phyloP scores from a whole-genome alignment of 345 rosid genomes.

The Gossypium thurberi region DNA sequence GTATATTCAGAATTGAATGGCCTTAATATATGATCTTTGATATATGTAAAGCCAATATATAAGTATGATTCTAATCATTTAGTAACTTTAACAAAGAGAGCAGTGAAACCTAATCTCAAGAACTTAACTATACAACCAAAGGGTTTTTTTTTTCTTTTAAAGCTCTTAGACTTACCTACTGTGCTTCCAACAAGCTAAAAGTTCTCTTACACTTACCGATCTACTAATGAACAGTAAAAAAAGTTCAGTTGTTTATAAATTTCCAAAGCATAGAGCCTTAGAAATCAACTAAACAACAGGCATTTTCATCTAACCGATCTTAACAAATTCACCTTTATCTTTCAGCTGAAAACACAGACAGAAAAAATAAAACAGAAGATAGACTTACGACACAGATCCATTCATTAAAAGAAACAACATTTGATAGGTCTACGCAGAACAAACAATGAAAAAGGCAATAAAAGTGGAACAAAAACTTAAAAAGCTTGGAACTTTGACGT shows the following conservation, averaged over 20 bases:
- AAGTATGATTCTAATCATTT: not conserved
- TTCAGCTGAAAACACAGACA: constrained; percentile 5
- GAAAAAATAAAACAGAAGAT: not conserved
- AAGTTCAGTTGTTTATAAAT: not conserved
- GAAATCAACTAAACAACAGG: not conserved
- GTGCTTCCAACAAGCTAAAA: not conserved
- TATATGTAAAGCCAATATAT: not conserved
- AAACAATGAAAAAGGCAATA: not conserved
- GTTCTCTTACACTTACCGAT: not conserved
- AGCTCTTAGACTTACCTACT: not conserved
- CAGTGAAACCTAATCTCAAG: constrained; percentile 1
- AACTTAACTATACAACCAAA: not conserved
- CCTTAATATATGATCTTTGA: not conserved
- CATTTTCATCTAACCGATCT: not conserved
- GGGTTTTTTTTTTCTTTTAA: not conserved
- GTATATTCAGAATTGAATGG: not conserved
- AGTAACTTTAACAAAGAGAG: not conserved
- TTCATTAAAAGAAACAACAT: not conserved
- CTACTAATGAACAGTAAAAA: constrained; percentile 7
- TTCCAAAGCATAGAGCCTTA: not conserved
- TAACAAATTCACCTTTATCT: not conserved
- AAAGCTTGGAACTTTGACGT: not conserved
- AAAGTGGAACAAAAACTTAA: not conserved
- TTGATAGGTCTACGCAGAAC: not conserved
- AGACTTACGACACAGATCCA: not conserved